Conservation (phyloP, 2,329 filamentous ascomycete genomes). For the Epichloe amarillans region DNA sequence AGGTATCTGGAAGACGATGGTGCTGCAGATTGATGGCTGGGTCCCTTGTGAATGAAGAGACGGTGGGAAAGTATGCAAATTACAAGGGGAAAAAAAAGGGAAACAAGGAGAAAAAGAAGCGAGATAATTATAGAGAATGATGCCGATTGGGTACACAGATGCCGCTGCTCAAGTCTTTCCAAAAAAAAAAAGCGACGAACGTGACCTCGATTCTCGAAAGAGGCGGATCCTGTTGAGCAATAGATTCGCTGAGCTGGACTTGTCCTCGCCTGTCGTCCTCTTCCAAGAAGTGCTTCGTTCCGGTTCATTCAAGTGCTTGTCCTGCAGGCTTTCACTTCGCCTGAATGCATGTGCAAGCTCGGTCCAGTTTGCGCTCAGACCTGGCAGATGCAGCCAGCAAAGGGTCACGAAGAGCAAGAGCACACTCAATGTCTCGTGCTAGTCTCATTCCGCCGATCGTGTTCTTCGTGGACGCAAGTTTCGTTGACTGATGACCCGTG, state of each 20-base stretch:
- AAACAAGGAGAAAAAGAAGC: not conserved
- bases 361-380: conserved; percentile 1
- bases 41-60: not conserved
- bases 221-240: not conserved
- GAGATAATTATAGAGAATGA: not conserved
- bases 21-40: not conserved
- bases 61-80: not conserved
- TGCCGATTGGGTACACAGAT: not conserved
- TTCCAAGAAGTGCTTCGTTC: not conserved
- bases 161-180: not conserved
- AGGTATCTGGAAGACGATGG: not conserved
- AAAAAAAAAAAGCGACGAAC: not conserved
- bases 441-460: not conserved
- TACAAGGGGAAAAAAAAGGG: not conserved
- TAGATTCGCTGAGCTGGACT: not conserved
- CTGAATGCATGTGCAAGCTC: conserved; percentile 4
- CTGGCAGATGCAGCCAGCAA: not conserved
- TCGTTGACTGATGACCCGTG: too few relatives aligned
- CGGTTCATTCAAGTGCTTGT: not conserved
- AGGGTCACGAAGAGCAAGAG: not conserved
- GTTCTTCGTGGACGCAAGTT: not conserved
- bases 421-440: not conserved
- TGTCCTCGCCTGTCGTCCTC: not conserved
- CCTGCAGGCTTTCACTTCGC: not conserved
- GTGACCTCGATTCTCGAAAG: not conserved